Percentiles rank a stretch among this genome's conserved stretches.
phyloP scores from a whole-genome alignment of 805 yeast genomes.

The Ogataea allantospora region DNA sequence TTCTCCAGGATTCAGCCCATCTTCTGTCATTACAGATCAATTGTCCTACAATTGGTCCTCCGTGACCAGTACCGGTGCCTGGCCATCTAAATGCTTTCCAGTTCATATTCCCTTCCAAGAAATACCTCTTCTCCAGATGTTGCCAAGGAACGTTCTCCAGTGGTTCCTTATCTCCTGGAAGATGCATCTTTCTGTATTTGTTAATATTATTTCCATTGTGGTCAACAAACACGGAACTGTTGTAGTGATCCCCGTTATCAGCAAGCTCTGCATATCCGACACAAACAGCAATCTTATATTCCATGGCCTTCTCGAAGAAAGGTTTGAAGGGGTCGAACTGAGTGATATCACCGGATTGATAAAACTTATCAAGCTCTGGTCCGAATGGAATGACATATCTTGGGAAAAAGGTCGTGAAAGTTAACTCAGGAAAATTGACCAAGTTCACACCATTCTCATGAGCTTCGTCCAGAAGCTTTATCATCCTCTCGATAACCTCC shows the following conservation, averaged over 20 bases:
- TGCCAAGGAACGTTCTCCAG: constrained; percentile 33
- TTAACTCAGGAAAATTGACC: constrained; percentile 37
- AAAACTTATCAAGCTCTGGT: constrained; percentile 36
- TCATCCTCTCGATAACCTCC: constrained; percentile 30
- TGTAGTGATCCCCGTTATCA: constrained; percentile 37
- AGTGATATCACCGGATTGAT: constrained; percentile 36
- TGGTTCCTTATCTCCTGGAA: constrained; percentile 39
- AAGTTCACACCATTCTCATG: constrained; percentile 29
- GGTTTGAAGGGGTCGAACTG: constrained; percentile 28
- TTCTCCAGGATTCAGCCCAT: constrained; percentile 42
- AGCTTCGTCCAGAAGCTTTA: constrained; percentile 26
- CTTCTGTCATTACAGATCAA: constrained; percentile 40
- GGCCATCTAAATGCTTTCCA: constrained; percentile 36
- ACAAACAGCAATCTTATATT: constrained; percentile 31
- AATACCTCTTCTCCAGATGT: constrained; percentile 39
- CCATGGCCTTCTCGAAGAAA: constrained; percentile 36
- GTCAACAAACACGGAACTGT: constrained; percentile 35
- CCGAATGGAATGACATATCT: constrained; percentile 34
- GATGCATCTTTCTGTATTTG: constrained; percentile 38
- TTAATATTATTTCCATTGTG: constrained; percentile 31
- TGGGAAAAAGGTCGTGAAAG: constrained; percentile 38
- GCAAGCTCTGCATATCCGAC: constrained; percentile 40
- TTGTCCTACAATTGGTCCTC: constrained; percentile 37
- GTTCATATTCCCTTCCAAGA: constrained; percentile 37
- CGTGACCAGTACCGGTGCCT: constrained; percentile 32